Evolutionary conservation across 768 basidiomycete genomes (phyloP).

Genomic region (Suillus bovinus): DNA sequence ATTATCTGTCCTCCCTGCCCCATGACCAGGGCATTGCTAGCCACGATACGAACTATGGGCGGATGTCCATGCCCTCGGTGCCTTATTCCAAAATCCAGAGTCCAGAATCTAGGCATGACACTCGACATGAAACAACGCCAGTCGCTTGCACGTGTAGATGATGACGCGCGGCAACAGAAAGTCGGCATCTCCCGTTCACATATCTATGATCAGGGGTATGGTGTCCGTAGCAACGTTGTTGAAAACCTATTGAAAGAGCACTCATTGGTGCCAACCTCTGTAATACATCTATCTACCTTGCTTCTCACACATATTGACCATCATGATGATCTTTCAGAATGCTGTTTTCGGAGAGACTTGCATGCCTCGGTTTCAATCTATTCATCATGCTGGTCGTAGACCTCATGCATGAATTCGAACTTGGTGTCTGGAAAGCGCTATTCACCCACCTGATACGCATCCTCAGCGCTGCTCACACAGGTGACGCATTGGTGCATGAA

Average conservation of each 20-base stretch:
- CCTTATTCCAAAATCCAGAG: slow-evolving; percentile 14
- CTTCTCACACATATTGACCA: not conserved
- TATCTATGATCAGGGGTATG: slow-evolving; percentile 17
- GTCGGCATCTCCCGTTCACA: slow-evolving; percentile 4
- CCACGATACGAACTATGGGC: slow-evolving; percentile 22
- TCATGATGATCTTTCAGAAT: slow-evolving; percentile 26
- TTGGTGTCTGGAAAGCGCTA: slow-evolving; percentile 32
- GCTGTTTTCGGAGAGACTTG: slow-evolving; percentile 24
- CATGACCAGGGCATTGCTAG: slow-evolving; percentile 20
- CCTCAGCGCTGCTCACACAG: slow-evolving; percentile 12
- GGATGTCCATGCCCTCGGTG: slow-evolving; percentile 32
- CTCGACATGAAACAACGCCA: slow-evolving; percentile 9
- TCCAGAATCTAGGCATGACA: slow-evolving; percentile 13
- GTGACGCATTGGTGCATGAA: slow-evolving; percentile 12
- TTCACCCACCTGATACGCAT: slow-evolving; percentile 31
- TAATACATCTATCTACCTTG: not conserved
- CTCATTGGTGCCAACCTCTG: slow-evolving; percentile 23
- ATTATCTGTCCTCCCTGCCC: not conserved
- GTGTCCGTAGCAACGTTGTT: slow-evolving; percentile 11
- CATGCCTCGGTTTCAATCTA: slow-evolving; percentile 20
- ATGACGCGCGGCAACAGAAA: not conserved
- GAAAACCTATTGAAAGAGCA: slow-evolving; percentile 13
- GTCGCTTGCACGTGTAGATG: slow-evolving; percentile 6
- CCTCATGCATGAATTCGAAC: slow-evolving; percentile 33
- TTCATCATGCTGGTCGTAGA: slow-evolving; percentile 28